Evolutionary conservation across 1,284 basidiomycete species (phyloP), one percentile per base, ranked within the genome.

Genomic region (Ganoderma lucidum): DNA sequence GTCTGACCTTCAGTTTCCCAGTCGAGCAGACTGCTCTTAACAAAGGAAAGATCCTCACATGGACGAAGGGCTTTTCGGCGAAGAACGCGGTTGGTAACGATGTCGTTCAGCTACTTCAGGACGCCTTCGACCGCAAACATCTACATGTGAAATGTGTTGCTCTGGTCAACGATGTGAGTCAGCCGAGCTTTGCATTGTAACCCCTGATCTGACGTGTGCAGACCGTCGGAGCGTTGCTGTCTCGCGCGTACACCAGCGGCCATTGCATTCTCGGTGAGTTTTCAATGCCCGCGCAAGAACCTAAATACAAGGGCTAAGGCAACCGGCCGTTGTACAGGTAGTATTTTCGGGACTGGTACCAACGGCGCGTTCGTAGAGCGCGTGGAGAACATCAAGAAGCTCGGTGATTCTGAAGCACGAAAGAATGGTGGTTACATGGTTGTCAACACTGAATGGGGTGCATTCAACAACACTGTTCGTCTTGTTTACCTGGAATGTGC

Each of bases 371-470:
- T 97, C 82, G 89, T 99, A 59, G 97, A 99, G 80, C 87, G 93
- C 75, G 86, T 97, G 6, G 82, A 88, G 65, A 96, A 95, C 68
- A 92, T 99, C 78, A 90, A 86, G 61, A 99, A 99, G 81, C 84
- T 97, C 4, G 88, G 88, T 23, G 89, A 92, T 70, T 84, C 82
- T 63, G 84, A 90, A 62, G 84, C 86, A 5, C 86, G 85, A 60
- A 82, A 85, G 32, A 82, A 85, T 67, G 93, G 92, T 23, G 90
- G 92, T 37, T 83, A 88, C 74, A 99, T 99, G 97, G 89, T 99
- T 69, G 89, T 99, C 71, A 99, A 99, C 83, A 96, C 95, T 2
- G 98, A 99, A 83, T 99, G 98, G 96, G 97, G 96, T 73, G 96
- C 90, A 45, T 97, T 98, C 81, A 94, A 98, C 81, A 97, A 97